Conservation (phyloP, 805 yeast genomes). For the Yamadazyma sp. region DNA sequence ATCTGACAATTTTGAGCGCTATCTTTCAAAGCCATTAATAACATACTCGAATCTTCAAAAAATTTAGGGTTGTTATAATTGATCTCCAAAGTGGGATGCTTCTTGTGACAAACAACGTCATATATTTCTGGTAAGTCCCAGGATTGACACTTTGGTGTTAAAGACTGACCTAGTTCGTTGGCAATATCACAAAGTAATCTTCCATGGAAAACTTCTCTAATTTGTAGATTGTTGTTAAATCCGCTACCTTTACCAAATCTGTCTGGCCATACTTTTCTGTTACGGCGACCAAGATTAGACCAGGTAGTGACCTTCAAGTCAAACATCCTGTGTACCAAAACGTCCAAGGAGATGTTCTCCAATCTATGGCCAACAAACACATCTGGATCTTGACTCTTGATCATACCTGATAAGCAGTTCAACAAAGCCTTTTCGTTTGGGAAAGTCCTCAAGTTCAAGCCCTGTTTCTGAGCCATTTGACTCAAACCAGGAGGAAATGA, state of each 20-base stretch:
- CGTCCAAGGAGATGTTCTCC: slow-evolving; percentile 75
- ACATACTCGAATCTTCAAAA: slow-evolving; percentile 63
- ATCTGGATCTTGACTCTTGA: slow-evolving; percentile 84
- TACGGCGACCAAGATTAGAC: slow-evolving; percentile 81
- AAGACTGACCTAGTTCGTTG: slow-evolving; percentile 91
- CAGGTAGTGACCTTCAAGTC: slow-evolving; percentile 73
- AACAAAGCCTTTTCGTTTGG: slow-evolving; percentile 74
- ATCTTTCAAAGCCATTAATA: slow-evolving; percentile 70
- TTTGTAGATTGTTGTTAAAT: slow-evolving; percentile 49
- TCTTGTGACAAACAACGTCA: slow-evolving; percentile 68
- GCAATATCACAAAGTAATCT: slow-evolving; percentile 89
- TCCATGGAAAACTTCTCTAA: slow-evolving; percentile 77
- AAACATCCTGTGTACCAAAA: slow-evolving; percentile 76
- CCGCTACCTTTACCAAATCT: slow-evolving; percentile 56
- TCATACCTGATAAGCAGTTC: slow-evolving; percentile 67
- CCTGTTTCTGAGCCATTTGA: slow-evolving; percentile 55
- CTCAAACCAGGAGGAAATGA: slow-evolving; percentile 77
- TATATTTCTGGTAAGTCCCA: slow-evolving; percentile 95
- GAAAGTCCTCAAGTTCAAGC: slow-evolving; percentile 54
- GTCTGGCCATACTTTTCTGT: slow-evolving; percentile 75
- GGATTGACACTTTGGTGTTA: slow-evolving; percentile 87
- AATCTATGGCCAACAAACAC: slow-evolving; percentile 84
- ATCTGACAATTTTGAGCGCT: slow-evolving; percentile 65
- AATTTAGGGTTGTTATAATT: slow-evolving; percentile 68
- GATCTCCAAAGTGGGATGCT: slow-evolving; percentile 63